Base-by-base conservation (phyloP, 192 early-diverging fungal genomes). In the Coemansia sp. region DNA sequence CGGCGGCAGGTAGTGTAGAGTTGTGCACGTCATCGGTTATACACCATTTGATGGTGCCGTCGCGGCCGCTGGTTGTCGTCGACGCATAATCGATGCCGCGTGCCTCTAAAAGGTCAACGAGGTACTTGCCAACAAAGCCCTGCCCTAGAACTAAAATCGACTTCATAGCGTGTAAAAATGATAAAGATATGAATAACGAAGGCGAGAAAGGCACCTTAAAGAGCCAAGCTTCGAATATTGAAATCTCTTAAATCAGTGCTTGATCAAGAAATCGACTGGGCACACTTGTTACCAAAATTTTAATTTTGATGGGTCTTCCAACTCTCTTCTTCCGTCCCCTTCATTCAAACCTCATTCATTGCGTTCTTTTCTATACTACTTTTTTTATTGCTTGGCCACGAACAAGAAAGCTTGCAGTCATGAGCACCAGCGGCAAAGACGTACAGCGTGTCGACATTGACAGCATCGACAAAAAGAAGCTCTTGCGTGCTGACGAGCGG, bases 71-170 rank as follows among this genome's bases (percentile, higher is more conserved):
- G 12, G 67, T 69, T 14, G 81, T 84, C 2, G 81, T 84, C 2
- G 76, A 48, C 14, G 53, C 63, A 19, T 61, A 75, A 7, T 64
- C 44, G 4, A 70, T 38, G 7, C 48, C 45, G 0, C 39, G 32
- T 0, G 32, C 21, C 2, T 34, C 25, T 7, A 77, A 48, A 1
- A 75, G 53, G n/a, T 78, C 67, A 3, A 32, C 57, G 8, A 84
- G 64, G 21, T 84, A 84, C 55, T 57, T 41, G 27, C 81, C 81
- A 27, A 84, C 66, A 61, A 84, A 84, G 9, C 81, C 81, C 7
- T 61, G 62, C 19, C 80, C 80, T 17, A 83, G 67, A 38, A 83
- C 62, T 58, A 82, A 62, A 59, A 82, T 67, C 12, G 66, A 34
- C 55, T 58, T 58, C 55, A 58, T 58, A 53, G 42, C 17, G 42